Evolutionary conservation across 768 basidiomycete species (phyloP).

Genomic region (Amanita pseudoporphyria): DNA sequence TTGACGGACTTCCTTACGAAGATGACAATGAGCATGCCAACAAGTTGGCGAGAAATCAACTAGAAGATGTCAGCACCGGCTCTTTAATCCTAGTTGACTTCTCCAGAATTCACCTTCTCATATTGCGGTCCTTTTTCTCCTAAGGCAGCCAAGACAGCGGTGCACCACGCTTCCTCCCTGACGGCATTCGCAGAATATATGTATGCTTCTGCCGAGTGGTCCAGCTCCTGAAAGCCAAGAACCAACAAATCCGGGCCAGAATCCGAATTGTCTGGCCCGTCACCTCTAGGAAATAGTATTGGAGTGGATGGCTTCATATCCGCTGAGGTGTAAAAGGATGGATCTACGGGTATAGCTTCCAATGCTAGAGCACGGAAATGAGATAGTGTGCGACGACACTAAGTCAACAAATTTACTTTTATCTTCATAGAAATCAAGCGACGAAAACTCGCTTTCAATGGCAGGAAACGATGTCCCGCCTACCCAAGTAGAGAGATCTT

Average conservation of each 20-base stretch:
- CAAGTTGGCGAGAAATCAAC: constrained; percentile 71
- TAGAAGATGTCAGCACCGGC: too few relatives aligned
- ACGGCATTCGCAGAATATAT: constrained; percentile 55
- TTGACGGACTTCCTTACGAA: constrained; percentile 48
- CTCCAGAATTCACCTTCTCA: constrained; percentile 42
- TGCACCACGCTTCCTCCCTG: constrained; percentile 64
- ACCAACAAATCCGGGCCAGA: constrained; percentile 53
- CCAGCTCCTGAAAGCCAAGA: constrained; percentile 76
- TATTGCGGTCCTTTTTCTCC: constrained; percentile 56
- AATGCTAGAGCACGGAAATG: background rate
- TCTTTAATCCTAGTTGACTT: background rate
- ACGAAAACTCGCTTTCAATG: background rate
- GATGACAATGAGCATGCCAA: constrained; percentile 71
- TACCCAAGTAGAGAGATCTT: constrained; percentile 64
- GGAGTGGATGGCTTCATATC: background rate
- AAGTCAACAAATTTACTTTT: background rate
- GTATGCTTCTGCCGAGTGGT: constrained; percentile 69
- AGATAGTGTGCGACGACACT: background rate
- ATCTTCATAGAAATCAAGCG: constrained; percentile 2
- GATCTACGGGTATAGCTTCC: background rate
- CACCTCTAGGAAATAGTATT: background rate
- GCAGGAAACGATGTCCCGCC: constrained; percentile 18
- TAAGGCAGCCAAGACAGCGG: constrained; percentile 58
- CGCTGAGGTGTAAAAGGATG: background rate
- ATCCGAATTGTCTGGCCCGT: background rate